Base-by-base conservation (phyloP, 1,284 basidiomycete species). In the Anthracocystis setariae region DNA sequence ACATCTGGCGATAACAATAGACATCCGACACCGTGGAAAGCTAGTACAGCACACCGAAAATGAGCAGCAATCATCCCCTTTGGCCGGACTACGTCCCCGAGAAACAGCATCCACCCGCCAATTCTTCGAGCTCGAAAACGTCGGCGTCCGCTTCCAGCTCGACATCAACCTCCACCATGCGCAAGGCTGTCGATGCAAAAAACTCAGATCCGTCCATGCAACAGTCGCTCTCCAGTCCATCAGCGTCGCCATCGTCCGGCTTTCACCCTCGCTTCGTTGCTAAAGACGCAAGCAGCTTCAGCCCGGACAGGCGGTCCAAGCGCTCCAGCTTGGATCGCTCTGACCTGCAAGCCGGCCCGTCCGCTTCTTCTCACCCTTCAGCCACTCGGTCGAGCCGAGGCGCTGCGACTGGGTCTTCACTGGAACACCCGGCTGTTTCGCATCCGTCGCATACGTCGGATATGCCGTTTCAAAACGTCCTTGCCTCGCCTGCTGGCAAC, bases 251-350 rank as follows among this genome's bases (percentile, higher is more conserved):
- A 20, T 40, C 55, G 35, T 2, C 25, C 47, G 9, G 17, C 46
- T 23, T 42, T 21, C 24, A n/a, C 33, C 17, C 39, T n/a, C 17
- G 13, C 18, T 8, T 51, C 40, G 38, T 37, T 25, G 50, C 38
- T 2, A 13, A 46, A n/a, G n/a, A 38, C 15, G 4, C 8, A 10
- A n/a, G 27, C 45, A 27, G 12, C n/a, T n/a, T 29, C 24, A n/a
- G n/a, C n/a, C n/a, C n/a, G n/a, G 35, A 49, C 27, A 42, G 40
- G 40, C 32, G 58, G 35, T 23, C 49, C 44, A 49, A 42, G 64
- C 57, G 52, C 52, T 23, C 39, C 9, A 67, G 58, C 58, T 49
- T 50, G 58, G 58, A 67, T 25, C 64, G 58, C 48, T 35, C 18
- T 24, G 48, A 32, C 5, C 18, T 42, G 45, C 48, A 44, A 20